phyloP scores from a whole-genome alignment of 1,139 yeast genomes.

The Citeromyces hawaiiensis region DNA sequence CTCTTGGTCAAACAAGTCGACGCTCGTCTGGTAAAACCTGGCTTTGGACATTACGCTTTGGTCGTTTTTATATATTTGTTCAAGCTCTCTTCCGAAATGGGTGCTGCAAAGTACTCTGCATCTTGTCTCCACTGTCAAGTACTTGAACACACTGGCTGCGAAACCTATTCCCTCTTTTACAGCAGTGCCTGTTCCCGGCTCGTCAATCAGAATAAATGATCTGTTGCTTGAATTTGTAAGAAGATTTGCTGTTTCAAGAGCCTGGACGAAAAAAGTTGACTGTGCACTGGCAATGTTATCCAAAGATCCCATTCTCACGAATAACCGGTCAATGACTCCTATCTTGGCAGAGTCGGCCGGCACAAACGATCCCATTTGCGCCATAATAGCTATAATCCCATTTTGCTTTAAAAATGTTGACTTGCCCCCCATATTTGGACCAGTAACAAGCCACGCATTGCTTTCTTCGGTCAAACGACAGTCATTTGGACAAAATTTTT shows the following conservation, averaged over 20 bases:
- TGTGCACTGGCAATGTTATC: conserved; percentile 80
- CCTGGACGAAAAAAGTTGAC: conserved; percentile 95
- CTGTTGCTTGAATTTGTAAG: conserved; percentile 59
- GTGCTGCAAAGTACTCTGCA: conserved; percentile 87
- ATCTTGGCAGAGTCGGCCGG: conserved; percentile 66
- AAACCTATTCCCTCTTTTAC: conserved; percentile 82
- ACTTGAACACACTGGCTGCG: conserved; percentile 68
- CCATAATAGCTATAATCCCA: conserved; percentile 71
- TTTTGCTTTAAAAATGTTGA: conserved; percentile 82
- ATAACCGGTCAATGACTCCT: conserved; percentile 76
- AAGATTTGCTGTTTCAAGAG: conserved; percentile 87
- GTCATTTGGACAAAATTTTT: conserved; percentile 55
- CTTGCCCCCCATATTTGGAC: conserved; percentile 98
- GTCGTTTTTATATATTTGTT: conserved; percentile 20
- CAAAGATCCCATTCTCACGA: conserved; percentile 83
- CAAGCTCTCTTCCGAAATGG: conserved; percentile 70
- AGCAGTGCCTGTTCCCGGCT: conserved; percentile 94
- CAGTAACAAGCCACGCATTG: conserved; percentile 65
- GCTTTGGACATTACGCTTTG: conserved; percentile 21
- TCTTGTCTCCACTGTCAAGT: conserved; percentile 39
- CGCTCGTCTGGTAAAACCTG: conserved; percentile 36
- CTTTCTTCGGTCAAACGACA: conserved; percentile 26
- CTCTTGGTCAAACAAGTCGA: background rate
- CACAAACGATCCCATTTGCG: conserved; percentile 83
- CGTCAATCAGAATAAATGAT: conserved; percentile 85